A percentile compares a stretch with the other conserved stretches of the same genome.
phyloP scores from a whole-genome alignment of 208 protist species.

The Leishmania lainsoni region DNA sequence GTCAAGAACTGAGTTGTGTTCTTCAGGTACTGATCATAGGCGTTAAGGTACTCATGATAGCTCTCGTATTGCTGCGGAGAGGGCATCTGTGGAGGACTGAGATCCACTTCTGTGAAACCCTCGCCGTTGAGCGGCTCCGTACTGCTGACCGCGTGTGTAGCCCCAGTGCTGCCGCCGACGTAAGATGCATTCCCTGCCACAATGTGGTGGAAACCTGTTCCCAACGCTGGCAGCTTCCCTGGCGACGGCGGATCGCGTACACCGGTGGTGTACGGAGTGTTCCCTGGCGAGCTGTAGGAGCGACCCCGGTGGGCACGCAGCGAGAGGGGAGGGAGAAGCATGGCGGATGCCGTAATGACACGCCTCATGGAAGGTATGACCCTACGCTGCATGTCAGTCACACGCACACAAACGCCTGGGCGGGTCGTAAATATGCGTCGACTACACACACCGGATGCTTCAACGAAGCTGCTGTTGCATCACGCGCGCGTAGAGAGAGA shows the following conservation, averaged over 20 bases:
- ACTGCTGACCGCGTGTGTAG: not conserved
- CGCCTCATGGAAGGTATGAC: not conserved
- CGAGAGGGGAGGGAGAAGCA: not conserved
- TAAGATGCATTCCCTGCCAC: not conserved
- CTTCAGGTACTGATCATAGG: constrained; percentile 48
- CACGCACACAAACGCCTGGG: not conserved
- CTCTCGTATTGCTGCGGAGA: constrained; percentile 23
- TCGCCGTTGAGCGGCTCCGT: not conserved
- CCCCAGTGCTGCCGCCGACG: not conserved
- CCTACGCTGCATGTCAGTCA: not conserved
- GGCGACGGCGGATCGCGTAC: not conserved
- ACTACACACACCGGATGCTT: not conserved
- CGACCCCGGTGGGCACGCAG: not conserved
- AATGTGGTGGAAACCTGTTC: not conserved
- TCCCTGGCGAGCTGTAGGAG: not conserved
- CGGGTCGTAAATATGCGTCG: not conserved
- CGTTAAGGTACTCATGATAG: constrained; percentile 54
- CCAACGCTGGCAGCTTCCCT: not conserved
- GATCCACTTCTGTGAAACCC: not conserved
- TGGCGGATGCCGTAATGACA: not conserved
- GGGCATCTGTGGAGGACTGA: constrained; percentile 23
- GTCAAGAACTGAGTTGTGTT: constrained; percentile 9
- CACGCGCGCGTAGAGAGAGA: not conserved
- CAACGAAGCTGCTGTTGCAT: not conserved
- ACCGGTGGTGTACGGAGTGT: not conserved